These are phyloP conservation scores for Xerocomus potaroensis DNA, from an alignment of 768 basidiomycete species.

Conservation along the genomic window DNA sequence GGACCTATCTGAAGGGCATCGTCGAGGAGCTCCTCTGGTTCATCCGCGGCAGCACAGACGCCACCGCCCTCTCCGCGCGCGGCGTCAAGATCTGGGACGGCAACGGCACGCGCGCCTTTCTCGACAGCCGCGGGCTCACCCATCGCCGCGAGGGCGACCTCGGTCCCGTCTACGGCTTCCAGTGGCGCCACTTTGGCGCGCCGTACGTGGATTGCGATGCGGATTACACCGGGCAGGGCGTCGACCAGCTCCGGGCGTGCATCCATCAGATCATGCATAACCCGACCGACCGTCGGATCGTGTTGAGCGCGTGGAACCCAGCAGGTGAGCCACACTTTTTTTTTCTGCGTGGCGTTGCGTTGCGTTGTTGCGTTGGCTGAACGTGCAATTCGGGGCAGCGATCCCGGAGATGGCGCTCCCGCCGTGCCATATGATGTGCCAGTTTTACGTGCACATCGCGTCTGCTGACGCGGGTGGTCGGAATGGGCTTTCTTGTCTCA, in stretches of 20 bases:
- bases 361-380: neutral
- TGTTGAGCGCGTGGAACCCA: slow-evolving; percentile 97
- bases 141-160: slow-evolving; percentile 88
- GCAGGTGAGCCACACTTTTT: too few species aligned
- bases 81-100: slow-evolving; percentile 98
- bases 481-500: slow-evolving; percentile 84
- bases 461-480: slow-evolving; percentile 41
- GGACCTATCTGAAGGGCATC: slow-evolving; percentile 88
- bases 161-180: slow-evolving; percentile 96
- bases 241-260: slow-evolving; percentile 88
- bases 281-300: slow-evolving; percentile 91
- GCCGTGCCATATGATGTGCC: slow-evolving; percentile 98
- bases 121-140: slow-evolving; percentile 78
- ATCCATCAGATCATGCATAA: slow-evolving; percentile 89
- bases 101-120: slow-evolving; percentile 84
- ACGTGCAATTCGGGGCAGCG: slow-evolving; percentile 47
- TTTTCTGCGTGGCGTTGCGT: too few species aligned
- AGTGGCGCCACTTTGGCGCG: slow-evolving; percentile 95
- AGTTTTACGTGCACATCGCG: slow-evolving; percentile 96
- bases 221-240: slow-evolving; percentile 79
- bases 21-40: slow-evolving; percentile 97
- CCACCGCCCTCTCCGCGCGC: slow-evolving; percentile 65
- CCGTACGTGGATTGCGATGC: slow-evolving; percentile 68
- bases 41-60: slow-evolving; percentile 78
- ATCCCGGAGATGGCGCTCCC: slow-evolving; percentile 94